A percentile compares a stretch with the other conserved stretches of the same genome.
Evolutionary conservation across 768 basidiomycete species (phyloP).

Genomic region (Pleurotus citrinopileatus): DNA sequence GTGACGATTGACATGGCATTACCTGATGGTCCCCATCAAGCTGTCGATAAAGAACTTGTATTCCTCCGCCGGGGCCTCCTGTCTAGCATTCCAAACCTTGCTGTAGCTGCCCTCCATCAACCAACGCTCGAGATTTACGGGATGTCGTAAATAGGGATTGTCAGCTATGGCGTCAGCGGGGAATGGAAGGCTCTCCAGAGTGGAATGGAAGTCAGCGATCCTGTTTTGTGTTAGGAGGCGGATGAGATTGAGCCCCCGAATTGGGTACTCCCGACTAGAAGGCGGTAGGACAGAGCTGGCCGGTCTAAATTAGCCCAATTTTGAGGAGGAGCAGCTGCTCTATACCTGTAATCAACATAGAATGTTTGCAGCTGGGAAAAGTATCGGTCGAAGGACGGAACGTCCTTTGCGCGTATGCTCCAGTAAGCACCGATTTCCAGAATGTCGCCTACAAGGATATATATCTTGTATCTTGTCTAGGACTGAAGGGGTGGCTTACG

Average conservation of each 20-base stretch:
- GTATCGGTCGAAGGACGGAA: constrained; percentile 93
- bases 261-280: constrained; percentile 83
- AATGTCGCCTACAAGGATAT: constrained; percentile 66
- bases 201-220: constrained; percentile 97
- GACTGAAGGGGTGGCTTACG: constrained; percentile 44
- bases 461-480: neutral
- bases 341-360: constrained; percentile 80
- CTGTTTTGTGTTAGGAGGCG: constrained; percentile 93
- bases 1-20: constrained; percentile 16
- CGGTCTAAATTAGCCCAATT: constrained; percentile 3
- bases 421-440: constrained; percentile 95
- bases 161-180: constrained; percentile 64
- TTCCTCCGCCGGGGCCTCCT: constrained; percentile 89
- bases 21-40: constrained; percentile 94
- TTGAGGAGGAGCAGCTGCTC: constrained; percentile 1
- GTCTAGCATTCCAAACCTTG: constrained; percentile 95
- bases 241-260: constrained; percentile 92
- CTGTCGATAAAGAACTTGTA: constrained; percentile 94
- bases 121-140: constrained; percentile 92
- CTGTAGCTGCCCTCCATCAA: constrained; percentile 99
- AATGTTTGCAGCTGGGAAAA: constrained; percentile 89
- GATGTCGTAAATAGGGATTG: constrained; percentile 77
- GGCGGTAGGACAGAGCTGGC: constrained; percentile 70
- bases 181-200: constrained; percentile 83
- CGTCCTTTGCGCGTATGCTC: constrained; percentile 84